These are phyloP conservation scores for Albatrellus sp. DNA, from an alignment of 1,284 basidiomycete species.

Conservation along the genomic window DNA sequence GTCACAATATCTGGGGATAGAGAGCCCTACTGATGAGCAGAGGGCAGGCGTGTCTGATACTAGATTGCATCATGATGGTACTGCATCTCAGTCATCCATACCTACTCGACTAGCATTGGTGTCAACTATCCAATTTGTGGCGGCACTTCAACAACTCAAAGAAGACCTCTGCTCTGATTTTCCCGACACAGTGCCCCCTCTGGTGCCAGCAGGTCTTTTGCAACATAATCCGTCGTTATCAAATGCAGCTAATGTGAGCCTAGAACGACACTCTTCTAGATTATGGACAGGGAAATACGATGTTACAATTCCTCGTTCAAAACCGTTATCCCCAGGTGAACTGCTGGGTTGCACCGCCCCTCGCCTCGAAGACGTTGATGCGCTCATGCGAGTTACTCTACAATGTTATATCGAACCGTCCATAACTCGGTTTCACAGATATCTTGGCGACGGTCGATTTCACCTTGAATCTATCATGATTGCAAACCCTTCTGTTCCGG, in stretches of 20 bases:
- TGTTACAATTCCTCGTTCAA: slow-evolving; percentile 76
- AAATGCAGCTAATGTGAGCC: background rate
- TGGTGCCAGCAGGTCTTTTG: slow-evolving; percentile 10
- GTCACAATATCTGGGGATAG: slow-evolving; percentile 43
- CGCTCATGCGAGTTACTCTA: slow-evolving; percentile 56
- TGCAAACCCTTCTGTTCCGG: slow-evolving; percentile 90
- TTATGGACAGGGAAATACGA: slow-evolving; percentile 64
- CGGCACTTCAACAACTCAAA: slow-evolving; percentile 78
- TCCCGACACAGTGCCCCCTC: background rate
- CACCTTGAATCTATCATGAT: slow-evolving; percentile 99
- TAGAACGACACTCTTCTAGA: slow-evolving; percentile 11
- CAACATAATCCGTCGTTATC: background rate
- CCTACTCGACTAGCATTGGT: slow-evolving; percentile 78
- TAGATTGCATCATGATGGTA: slow-evolving; percentile 7
- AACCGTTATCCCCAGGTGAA: slow-evolving; percentile 93
- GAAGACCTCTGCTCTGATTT: slow-evolving; percentile 51
- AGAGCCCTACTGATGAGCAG: slow-evolving; percentile 17
- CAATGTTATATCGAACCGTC: slow-evolving; percentile 2
- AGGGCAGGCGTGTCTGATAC: background rate
- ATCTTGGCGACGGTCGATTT: slow-evolving; percentile 96
- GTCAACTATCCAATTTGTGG: slow-evolving; percentile 92
- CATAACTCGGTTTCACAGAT: slow-evolving; percentile 36
- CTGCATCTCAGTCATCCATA: slow-evolving; percentile 2
- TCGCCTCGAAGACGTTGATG: slow-evolving; percentile 64
- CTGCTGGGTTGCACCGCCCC: slow-evolving; percentile 97